A percentile compares a stretch with the other conserved stretches of the same genome.
These are phyloP conservation scores for Amanita molliuscula DNA, from an alignment of 768 basidiomycete genomes.

Conservation along the genomic window DNA sequence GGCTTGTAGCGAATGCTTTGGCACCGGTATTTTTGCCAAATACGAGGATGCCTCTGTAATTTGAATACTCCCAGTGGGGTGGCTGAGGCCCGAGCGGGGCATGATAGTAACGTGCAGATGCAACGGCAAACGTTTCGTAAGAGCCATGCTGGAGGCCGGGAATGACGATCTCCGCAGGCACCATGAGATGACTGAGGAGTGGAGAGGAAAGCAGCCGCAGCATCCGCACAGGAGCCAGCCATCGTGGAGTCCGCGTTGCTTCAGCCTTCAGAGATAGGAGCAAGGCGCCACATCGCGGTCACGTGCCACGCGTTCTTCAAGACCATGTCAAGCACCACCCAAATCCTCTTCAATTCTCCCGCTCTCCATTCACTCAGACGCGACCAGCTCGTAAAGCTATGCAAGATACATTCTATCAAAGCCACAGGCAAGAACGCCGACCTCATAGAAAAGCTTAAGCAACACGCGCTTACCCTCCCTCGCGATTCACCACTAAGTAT, in stretches of 20 bases:
- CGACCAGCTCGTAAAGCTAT: conserved; percentile 75
- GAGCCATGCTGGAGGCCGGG: conserved; percentile 23
- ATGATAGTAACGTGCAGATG: conserved; percentile 52
- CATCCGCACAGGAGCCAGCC: not conserved
- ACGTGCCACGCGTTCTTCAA: not conserved
- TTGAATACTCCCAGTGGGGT: conserved; percentile 49
- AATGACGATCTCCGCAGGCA: not conserved
- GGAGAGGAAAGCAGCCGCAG: not conserved
- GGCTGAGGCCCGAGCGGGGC: conserved; percentile 37
- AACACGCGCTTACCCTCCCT: conserved; percentile 57
- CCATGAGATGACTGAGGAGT: not conserved
- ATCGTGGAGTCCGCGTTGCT: conserved; percentile 7
- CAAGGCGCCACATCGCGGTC: not conserved
- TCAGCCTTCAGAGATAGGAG: conserved; percentile 4
- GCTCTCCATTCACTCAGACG: conserved; percentile 78
- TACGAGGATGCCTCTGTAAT: conserved; percentile 48
- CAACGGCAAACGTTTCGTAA: conserved; percentile 42
- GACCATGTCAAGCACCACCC: conserved; percentile 58
- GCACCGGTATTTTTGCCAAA: conserved; percentile 34
- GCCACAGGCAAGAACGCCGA: conserved; percentile 74
- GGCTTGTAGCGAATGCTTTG: not conserved
- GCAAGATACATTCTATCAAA: conserved; percentile 75
- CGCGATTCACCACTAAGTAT: conserved; percentile 44
- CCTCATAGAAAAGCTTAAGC: conserved; percentile 56
- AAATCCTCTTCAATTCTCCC: conserved; percentile 79